Evolutionary conservation across 1,284 basidiomycete species (phyloP).

Genomic region (Schizophyllum commune): DNA sequence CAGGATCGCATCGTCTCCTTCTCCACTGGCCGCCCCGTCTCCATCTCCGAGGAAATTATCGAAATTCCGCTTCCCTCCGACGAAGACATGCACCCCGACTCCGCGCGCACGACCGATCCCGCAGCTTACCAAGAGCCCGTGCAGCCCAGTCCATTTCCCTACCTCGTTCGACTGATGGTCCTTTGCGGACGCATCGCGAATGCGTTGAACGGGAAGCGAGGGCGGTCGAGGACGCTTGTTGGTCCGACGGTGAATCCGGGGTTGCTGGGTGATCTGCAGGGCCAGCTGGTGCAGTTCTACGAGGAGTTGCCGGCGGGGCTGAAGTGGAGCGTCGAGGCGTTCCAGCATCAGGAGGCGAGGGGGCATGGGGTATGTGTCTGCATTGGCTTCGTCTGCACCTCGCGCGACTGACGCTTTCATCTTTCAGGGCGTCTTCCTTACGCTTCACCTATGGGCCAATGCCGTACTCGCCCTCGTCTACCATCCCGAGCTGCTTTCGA

Average conservation of each 20-base stretch:
- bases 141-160: slow-evolving; percentile 29
- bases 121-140: slow-evolving; percentile 16
- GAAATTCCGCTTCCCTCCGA: slow-evolving; percentile 32
- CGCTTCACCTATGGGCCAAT: slow-evolving; percentile 25
- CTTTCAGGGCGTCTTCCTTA: slow-evolving; percentile 14
- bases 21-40: slow-evolving; percentile 21
- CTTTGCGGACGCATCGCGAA: slow-evolving; percentile 29
- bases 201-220: slow-evolving; percentile 29
- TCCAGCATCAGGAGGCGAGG: slow-evolving; percentile 27
- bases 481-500: slow-evolving; percentile 30
- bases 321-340: slow-evolving; percentile 30
- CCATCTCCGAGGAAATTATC: slow-evolving; percentile 31
- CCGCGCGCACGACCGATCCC: slow-evolving; percentile 13
- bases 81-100: slow-evolving; percentile 29
- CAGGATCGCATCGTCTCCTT: slow-evolving; percentile 32
- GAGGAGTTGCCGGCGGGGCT: slow-evolving; percentile 25
- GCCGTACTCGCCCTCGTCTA: slow-evolving; percentile 32
- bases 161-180: slow-evolving; percentile 30
- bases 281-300: slow-evolving; percentile 29
- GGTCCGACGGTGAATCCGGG: slow-evolving; percentile 18
- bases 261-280: slow-evolving; percentile 26
- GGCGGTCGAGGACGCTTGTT: slow-evolving; percentile 26
- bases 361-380: slow-evolving; percentile 22
- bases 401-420: neutral
- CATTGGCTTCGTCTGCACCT: neutral